A percentile compares a stretch with the other conserved stretches of the same genome.
Evolutionary conservation across 345 rosid species (phyloP).

Genomic region (Anacardium occidentale): DNA sequence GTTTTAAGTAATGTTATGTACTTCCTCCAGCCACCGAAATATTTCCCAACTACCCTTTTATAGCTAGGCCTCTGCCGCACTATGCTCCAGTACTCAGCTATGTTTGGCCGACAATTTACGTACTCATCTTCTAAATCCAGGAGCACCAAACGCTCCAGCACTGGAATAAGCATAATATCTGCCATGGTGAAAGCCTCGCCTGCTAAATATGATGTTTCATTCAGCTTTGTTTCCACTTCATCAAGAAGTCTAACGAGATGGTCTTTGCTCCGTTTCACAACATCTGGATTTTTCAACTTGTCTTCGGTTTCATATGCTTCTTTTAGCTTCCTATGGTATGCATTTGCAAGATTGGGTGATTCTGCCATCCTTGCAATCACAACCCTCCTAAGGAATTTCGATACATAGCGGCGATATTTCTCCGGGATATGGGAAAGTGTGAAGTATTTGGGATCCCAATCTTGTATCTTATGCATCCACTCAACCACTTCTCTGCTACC

Average conservation of each 20-base stretch:
- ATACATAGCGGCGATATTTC: constrained; percentile 49
- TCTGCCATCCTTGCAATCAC: constrained; percentile 82
- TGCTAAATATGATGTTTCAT: constrained; percentile 45
- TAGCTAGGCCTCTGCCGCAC: constrained; percentile 75
- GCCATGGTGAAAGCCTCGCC: constrained; percentile 89
- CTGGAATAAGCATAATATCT: constrained; percentile 70
- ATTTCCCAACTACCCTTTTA: constrained; percentile 65
- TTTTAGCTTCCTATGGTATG: constrained; percentile 75
- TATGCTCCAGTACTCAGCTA: constrained; percentile 64
- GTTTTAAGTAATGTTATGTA: constrained; percentile 62
- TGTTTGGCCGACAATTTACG: constrained; percentile 57
- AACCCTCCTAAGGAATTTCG: constrained; percentile 76
- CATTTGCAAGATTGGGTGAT: constrained; percentile 76
- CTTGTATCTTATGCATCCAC: constrained; percentile 77
- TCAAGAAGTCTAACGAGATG: constrained; percentile 61
- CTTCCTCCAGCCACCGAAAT: constrained; percentile 80
- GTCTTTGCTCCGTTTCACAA: constrained; percentile 48
- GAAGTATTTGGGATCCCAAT: constrained; percentile 75
- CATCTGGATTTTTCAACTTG: constrained; percentile 53
- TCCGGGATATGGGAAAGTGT: constrained; percentile 65
- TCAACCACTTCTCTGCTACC: constrained; percentile 50
- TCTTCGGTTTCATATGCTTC: constrained; percentile 72
- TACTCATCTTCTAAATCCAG: constrained; percentile 70
- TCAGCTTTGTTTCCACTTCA: constrained; percentile 63
- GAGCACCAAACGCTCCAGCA: constrained; percentile 62